phyloP scores from a whole-genome alignment of 1,139 yeast species.

The Pichia sp. region DNA sequence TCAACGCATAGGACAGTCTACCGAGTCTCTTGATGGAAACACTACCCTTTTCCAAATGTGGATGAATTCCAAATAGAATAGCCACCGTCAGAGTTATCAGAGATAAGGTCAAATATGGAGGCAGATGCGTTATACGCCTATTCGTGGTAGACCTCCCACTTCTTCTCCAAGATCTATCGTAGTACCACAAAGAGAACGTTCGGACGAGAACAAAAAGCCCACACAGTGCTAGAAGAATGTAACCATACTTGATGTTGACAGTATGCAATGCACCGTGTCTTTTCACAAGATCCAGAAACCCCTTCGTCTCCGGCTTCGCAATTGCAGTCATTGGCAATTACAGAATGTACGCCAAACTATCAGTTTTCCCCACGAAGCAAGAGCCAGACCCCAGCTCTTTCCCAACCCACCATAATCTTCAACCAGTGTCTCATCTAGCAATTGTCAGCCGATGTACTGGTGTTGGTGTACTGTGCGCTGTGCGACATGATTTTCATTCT shows the following conservation, averaged over 20 bases:
- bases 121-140: slow-evolving; percentile 17
- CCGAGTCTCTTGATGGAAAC: slow-evolving; percentile 36
- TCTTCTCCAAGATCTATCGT: slow-evolving; percentile 22
- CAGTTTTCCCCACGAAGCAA: too few relatives aligned
- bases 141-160: slow-evolving; percentile 27
- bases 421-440: too few relatives aligned
- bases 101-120: slow-evolving; percentile 15
- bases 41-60: slow-evolving; percentile 17
- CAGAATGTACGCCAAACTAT: too few relatives aligned
- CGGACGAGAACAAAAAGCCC: slow-evolving; percentile 19
- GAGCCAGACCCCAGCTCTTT: too few relatives aligned
- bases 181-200: slow-evolving; percentile 15
- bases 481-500: too few relatives aligned
- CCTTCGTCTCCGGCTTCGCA: too few relatives aligned
- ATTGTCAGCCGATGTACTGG: too few relatives aligned
- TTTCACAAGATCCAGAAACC: slow-evolving; percentile 15
- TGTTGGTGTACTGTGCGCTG: too few relatives aligned
- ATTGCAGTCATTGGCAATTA: too few relatives aligned
- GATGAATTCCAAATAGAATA: slow-evolving; percentile 13
- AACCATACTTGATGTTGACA: slow-evolving; percentile 28
- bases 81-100: slow-evolving; percentile 9
- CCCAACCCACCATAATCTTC: too few relatives aligned
- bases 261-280: slow-evolving; percentile 24
- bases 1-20: slow-evolving; percentile 55
- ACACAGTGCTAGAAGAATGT: slow-evolving; percentile 19